Percentiles rank a stretch among this genome's conserved stretches.
phyloP scores from a whole-genome alignment of 805 yeast genomes.

The Yarrowia sp. region DNA sequence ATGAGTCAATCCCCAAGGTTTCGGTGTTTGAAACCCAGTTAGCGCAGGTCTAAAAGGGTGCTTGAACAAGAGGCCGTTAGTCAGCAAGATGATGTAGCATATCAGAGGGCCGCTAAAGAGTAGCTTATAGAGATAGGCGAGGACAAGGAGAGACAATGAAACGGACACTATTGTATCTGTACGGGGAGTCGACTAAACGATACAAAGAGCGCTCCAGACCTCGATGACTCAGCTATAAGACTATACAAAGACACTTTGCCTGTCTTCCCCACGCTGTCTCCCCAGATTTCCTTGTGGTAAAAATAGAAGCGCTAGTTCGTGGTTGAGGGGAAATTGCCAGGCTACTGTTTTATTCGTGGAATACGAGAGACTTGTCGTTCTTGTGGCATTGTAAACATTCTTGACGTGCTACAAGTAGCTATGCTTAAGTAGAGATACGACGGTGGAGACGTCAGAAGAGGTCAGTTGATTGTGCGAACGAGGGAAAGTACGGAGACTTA shows the following conservation, averaged over 20 bases:
- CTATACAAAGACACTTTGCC: neutral
- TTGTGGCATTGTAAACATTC: too few species aligned
- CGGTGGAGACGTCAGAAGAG: too few species aligned
- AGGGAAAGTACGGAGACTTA: too few species aligned
- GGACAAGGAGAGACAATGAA: neutral
- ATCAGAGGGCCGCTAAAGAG: neutral
- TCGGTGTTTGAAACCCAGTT: conserved; percentile 13
- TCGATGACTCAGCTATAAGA: neutral
- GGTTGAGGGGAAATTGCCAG: neutral
- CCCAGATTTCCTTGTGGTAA: neutral
- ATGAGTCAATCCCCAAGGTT: conserved; percentile 17
- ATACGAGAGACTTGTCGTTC: too few species aligned
- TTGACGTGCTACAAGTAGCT: too few species aligned
- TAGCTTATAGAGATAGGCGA: neutral
- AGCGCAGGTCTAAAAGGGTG: neutral
- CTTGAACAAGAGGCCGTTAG: neutral
- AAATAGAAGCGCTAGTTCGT: neutral
- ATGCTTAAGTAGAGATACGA: too few species aligned
- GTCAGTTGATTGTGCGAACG: too few species aligned
- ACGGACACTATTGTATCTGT: neutral
- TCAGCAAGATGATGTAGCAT: neutral
- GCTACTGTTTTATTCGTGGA: conserved; percentile 4
- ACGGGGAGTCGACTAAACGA: neutral
- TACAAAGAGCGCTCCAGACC: conserved; percentile 1
- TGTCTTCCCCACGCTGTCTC: neutral